Evolutionary conservation across 768 basidiomycete species (phyloP), one percentile per base, ranked within the genome.

Genomic region (Cystofilobasidium capitatum): DNA sequence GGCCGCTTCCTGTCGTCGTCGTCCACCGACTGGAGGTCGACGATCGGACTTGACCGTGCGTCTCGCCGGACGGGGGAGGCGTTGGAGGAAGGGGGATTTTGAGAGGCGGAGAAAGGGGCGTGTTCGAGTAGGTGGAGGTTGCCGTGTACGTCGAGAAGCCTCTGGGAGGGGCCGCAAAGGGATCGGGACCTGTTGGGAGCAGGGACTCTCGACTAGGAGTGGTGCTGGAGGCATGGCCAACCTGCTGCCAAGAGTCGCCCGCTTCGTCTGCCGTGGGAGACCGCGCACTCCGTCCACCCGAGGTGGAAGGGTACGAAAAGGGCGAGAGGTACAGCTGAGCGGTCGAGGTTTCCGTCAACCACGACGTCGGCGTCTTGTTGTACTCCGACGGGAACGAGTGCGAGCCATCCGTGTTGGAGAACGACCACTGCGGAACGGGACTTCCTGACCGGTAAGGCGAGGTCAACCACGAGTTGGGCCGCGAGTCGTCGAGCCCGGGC

Each of bases 381-480:
- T 16, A 8, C 4, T 4, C 47, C n/a, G 47, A 49, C 3, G 47
- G 47, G 47, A 24, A 49, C 44, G 51, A 2, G 51, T 55, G 51
- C 51, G 26, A 29, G 26, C 26, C 51, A 2, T 55, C 51, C 12
- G 39, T 26, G 39, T 40, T 37, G 10, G 58, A 59, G n/a, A 44
- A 61, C 2, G 59, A 61, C 36, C 37, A 55, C 17, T 55, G 9
- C 4, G 51, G 40, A 12, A 61, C 1, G 26, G 59, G n/a, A 14
- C 39, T 42, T 10, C n/a, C 59, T 5, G 40, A 61, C 3, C 40
- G 59, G 10, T 24, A 40, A 0, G 63, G 63, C 24, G 51, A 57
- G 4, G 63, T 55, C 12, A 64, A 51, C 63, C 63, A 64, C 35
- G 63, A 64, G 51, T 55, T 44, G 39, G 39, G 63, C 14, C 37